Percentiles rank a stretch among this genome's conserved stretches.
phyloP scores from a whole-genome alignment of 441 rosid genomes.

The Populus hybrid region DNA sequence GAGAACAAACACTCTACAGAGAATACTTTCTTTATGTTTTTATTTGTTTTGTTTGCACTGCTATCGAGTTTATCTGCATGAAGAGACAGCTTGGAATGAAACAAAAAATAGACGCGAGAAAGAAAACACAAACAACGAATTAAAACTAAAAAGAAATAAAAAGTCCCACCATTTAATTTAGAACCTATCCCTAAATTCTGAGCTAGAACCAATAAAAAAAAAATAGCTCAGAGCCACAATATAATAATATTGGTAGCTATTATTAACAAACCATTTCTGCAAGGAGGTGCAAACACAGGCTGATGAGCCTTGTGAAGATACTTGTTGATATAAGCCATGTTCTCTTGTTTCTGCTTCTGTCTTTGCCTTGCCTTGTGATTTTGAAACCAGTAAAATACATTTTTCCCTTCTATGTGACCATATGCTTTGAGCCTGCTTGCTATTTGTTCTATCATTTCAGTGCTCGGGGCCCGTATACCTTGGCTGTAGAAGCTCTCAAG shows the following conservation, averaged over 20 bases:
- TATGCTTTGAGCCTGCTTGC: slow-evolving; percentile 56
- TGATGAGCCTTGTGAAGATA: slow-evolving; percentile 35
- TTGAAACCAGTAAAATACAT: slow-evolving; percentile 82
- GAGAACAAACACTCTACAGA: too few relatives aligned
- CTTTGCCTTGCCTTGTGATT: slow-evolving; percentile 81
- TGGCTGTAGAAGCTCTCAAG: slow-evolving; percentile 67
- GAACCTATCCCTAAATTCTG: not conserved
- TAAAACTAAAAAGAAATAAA: too few relatives aligned
- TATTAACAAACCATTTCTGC: not conserved
- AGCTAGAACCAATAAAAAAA: not conserved
- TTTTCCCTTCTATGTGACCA: slow-evolving; percentile 76
- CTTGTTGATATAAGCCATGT: slow-evolving; percentile 56
- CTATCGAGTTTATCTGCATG: too few relatives aligned
- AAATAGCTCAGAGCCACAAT: not conserved
- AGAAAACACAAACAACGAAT: too few relatives aligned
- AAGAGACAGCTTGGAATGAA: too few relatives aligned
- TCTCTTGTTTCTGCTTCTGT: slow-evolving; percentile 78
- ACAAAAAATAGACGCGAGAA: too few relatives aligned
- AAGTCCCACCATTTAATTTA: too few relatives aligned
- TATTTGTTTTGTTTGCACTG: too few relatives aligned
- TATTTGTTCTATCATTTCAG: slow-evolving; percentile 89
- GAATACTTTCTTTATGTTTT: too few relatives aligned
- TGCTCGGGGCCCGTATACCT: slow-evolving; percentile 79
- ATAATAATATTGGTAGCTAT: not conserved
- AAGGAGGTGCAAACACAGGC: slow-evolving; percentile 35